phyloP scores from a whole-genome alignment of 2,329 filamentous ascomycete species.

The Coniochaeta sp. region DNA sequence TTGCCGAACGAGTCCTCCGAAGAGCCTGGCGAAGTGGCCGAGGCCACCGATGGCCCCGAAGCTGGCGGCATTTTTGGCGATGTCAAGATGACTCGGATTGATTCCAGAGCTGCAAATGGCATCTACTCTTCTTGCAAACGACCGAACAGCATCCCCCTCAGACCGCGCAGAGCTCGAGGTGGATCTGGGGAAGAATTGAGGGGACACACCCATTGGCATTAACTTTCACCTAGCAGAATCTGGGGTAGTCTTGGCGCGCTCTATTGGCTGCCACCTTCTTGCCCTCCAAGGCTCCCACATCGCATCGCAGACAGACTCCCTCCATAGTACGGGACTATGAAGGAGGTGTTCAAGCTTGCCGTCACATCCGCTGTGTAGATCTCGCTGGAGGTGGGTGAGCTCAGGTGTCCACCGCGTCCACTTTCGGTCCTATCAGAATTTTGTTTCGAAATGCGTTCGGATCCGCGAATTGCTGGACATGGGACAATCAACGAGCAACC shows the following conservation, averaged over 20 bases:
- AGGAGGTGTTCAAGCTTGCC: no score
- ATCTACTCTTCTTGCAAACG: background rate
- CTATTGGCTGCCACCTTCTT: background rate
- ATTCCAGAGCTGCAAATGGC: background rate
- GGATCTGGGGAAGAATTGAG: background rate
- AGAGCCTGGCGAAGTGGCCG: constrained; percentile 6
- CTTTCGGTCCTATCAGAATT: background rate
- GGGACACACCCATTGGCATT: background rate
- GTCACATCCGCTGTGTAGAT: background rate
- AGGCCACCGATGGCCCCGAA: background rate
- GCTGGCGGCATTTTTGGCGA: background rate
- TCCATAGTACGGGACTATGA: no score
- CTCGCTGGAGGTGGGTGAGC: background rate
- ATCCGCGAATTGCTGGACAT: no score
- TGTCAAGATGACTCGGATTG: background rate
- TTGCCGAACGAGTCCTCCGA: constrained; percentile 2
- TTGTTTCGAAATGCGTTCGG: no score
- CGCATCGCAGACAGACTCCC: no score
- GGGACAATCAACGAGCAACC: no score
- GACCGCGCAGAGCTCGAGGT: no score
- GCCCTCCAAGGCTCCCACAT: no score
- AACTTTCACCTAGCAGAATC: background rate
- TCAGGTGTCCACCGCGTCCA: background rate
- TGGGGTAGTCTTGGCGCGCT: background rate
- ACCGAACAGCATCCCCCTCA: background rate